Conservation (phyloP, 1,284 basidiomycete genomes). For the Volvariella volvacea region DNA sequence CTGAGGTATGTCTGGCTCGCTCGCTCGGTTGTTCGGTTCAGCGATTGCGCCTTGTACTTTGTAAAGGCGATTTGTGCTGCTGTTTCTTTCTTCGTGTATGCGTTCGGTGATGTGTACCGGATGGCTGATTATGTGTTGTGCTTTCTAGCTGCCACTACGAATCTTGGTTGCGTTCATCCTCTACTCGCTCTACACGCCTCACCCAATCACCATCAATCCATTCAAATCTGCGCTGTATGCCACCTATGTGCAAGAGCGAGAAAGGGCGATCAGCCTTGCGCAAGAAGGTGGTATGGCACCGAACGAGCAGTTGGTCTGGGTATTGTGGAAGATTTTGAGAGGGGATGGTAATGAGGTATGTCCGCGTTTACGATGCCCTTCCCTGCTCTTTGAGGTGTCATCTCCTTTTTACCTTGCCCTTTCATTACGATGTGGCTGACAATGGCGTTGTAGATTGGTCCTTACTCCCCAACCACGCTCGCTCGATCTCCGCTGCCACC, state of each 20-base stretch:
- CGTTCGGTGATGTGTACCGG: no score
- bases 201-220: slow-evolving; percentile 70
- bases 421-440: slow-evolving; percentile 1
- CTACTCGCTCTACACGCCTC: slow-evolving; percentile 67
- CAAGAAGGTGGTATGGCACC: slow-evolving; percentile 44
- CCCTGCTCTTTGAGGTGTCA: slow-evolving; percentile 1
- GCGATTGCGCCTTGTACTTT: no score
- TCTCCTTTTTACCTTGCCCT: slow-evolving; percentile 3
- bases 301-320: slow-evolving; percentile 75
- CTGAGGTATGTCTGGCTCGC: slow-evolving; percentile 38
- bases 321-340: slow-evolving; percentile 74
- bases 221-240: slow-evolving; percentile 64
- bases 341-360: slow-evolving; percentile 73
- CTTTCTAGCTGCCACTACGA: slow-evolving; percentile 51
- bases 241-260: slow-evolving; percentile 59
- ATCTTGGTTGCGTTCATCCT: slow-evolving; percentile 72
- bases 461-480: slow-evolving; percentile 66
- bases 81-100: no score
- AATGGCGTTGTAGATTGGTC: slow-evolving; percentile 48
- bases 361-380: slow-evolving; percentile 9
- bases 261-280: slow-evolving; percentile 44
- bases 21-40: slow-evolving; percentile 1
- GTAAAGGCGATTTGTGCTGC: no score
- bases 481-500: slow-evolving; percentile 64
- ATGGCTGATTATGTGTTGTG: slow-evolving; percentile 8